Evolutionary conservation across 768 basidiomycete species (phyloP).

Genomic region (Boletus reticuloceps): DNA sequence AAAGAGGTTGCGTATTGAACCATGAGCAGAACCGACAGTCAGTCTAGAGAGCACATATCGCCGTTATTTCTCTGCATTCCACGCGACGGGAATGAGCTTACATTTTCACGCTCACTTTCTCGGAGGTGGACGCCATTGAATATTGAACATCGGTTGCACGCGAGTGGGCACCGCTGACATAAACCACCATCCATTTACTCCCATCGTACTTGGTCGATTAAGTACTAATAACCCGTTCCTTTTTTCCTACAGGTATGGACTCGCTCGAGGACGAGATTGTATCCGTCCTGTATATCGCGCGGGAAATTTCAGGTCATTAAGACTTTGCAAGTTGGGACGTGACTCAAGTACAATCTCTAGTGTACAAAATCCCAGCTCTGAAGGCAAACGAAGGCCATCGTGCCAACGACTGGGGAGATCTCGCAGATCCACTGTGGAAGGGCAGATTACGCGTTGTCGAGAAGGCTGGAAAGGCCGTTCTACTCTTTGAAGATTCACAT

Average conservation of each 20-base stretch:
- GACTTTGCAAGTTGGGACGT: conserved; percentile 8
- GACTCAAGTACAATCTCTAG: conserved; percentile 40
- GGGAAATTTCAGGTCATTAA: conserved; percentile 81
- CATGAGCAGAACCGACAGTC: conserved; percentile 77
- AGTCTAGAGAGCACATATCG: conserved; percentile 39
- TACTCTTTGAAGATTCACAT: conserved; percentile 78
- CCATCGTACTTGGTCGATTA: too few relatives aligned
- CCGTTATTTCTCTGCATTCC: conserved; percentile 1
- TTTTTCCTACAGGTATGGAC: conserved; percentile 42
- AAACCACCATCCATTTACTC: conserved; percentile 7
- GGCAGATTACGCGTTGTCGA: conserved; percentile 86
- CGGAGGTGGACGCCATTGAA: conserved; percentile 24
- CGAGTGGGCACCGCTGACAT: conserved; percentile 19
- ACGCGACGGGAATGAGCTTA: conserved; percentile 12
- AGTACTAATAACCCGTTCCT: too few relatives aligned
- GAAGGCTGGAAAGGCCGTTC: conserved; percentile 58
- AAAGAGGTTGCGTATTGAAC: conserved; percentile 72
- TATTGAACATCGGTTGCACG: neutral
- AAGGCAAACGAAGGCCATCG: conserved; percentile 87
- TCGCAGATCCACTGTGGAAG: conserved; percentile 84
- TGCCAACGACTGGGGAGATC: conserved; percentile 90
- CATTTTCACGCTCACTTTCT: conserved; percentile 30
- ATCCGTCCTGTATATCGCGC: conserved; percentile 84
- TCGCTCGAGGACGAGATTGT: conserved; percentile 75
- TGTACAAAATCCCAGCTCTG: conserved; percentile 88